These are phyloP conservation scores for Erodium moschatum DNA, from an alignment of 441 rosid genomes.

Conservation along the genomic window DNA sequence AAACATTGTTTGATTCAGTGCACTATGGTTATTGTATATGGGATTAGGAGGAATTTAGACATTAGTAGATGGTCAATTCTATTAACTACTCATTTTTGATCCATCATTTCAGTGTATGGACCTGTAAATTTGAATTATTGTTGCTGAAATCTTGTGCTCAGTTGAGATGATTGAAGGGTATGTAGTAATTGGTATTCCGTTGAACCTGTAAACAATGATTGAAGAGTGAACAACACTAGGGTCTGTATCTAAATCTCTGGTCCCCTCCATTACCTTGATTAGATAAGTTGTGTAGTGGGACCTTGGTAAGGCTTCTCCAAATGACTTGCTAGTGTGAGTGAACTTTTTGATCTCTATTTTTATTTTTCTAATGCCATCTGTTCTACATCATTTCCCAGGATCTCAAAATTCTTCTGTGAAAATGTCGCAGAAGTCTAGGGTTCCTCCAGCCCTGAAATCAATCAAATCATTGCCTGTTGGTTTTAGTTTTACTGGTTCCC, in stretches of 20 bases:
- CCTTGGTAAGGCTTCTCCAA: constrained; percentile 36
- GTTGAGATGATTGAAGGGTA: constrained; percentile 13
- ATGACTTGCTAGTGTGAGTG: constrained; percentile 30
- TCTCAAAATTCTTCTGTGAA: constrained; percentile 22
- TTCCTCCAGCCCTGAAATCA: constrained; percentile 45
- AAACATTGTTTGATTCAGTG: background rate
- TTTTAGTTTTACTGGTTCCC: constrained; percentile 47
- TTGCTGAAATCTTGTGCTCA: constrained; percentile 12
- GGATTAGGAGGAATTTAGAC: constrained; percentile 14
- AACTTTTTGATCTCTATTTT: constrained; percentile 27
- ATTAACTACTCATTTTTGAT: background rate
- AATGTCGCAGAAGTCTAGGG: constrained; percentile 46
- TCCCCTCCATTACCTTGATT: constrained; percentile 52
- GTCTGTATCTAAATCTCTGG: constrained; percentile 35
- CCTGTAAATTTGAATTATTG: background rate
- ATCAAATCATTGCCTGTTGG: constrained; percentile 69
- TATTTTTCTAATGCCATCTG: constrained; percentile 23
- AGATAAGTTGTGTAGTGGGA: constrained; percentile 52
- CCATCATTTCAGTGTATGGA: constrained; percentile 5
- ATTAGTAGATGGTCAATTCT: constrained; percentile 17
- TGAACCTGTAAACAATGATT: constrained; percentile 33
- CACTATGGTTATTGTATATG: constrained; percentile 14
- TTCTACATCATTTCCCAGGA: constrained; percentile 34
- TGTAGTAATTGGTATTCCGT: background rate
- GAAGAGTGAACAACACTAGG: constrained; percentile 28